These are phyloP conservation scores for Melanogaster broomeanus DNA, from an alignment of 768 basidiomycete genomes.

Conservation along the genomic window DNA sequence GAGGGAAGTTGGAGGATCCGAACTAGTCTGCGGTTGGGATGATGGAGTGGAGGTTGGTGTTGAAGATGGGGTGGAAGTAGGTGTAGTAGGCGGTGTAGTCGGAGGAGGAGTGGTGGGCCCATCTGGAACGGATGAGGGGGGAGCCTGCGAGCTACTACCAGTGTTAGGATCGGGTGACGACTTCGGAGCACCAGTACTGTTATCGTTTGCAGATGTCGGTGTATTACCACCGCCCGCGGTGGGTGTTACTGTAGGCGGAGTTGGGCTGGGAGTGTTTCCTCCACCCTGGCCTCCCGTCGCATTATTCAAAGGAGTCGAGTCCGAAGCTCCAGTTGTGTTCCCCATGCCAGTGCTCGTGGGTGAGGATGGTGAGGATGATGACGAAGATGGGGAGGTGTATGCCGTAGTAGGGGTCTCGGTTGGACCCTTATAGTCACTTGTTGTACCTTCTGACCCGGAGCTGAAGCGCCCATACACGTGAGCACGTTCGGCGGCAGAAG, in stretches of 20 bases:
- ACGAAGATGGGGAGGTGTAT: neutral
- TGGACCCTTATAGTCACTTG: neutral
- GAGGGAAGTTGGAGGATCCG: neutral
- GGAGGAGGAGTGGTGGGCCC: neutral
- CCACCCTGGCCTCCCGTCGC: neutral
- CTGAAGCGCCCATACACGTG: conserved; percentile 1
- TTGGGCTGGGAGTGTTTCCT: neutral
- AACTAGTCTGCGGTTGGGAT: neutral
- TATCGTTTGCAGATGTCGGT: neutral
- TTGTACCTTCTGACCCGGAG: neutral
- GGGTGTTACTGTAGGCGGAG: neutral
- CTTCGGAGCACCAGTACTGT: neutral
- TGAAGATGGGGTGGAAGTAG: neutral
- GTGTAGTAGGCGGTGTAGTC: neutral
- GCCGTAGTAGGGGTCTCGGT: neutral
- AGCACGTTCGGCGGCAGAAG: neutral
- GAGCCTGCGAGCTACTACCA: neutral
- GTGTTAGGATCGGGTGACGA: neutral
- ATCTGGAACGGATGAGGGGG: neutral
- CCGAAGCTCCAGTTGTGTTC: neutral
- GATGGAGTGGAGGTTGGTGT: neutral
- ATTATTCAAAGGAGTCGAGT: neutral
- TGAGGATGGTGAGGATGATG: neutral
- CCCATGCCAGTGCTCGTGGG: neutral
- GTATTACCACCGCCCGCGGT: neutral